Percentiles rank a stretch among this genome's conserved stretches.
These are phyloP conservation scores for Aquilaria sinensis DNA, from an alignment of 345 rosid genomes.

Conservation along the genomic window DNA sequence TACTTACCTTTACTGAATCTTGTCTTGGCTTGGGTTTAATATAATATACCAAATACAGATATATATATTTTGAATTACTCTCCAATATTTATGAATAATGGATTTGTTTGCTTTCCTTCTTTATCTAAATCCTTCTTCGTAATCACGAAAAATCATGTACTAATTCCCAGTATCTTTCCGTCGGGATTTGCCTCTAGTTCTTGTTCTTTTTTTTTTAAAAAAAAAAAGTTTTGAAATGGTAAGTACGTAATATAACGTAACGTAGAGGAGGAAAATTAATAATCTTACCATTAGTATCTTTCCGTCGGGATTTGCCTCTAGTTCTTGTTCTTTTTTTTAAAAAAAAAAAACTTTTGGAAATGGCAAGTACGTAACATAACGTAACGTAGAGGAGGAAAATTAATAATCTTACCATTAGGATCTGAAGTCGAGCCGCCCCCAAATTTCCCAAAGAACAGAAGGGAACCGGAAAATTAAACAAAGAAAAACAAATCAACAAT, in stretches of 20 bases:
- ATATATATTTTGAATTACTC: too few relatives aligned
- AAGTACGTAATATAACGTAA: background rate
- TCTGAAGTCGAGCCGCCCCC: slow-evolving; percentile 38
- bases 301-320: too few relatives aligned
- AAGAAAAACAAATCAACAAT: background rate
- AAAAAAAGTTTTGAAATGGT: background rate
- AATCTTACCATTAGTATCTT: slow-evolving; percentile 88
- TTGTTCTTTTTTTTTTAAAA: too few relatives aligned
- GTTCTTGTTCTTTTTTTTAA: too few relatives aligned
- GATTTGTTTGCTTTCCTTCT: too few relatives aligned
- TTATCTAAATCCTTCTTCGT: too few relatives aligned
- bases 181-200: too few relatives aligned
- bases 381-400: background rate
- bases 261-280: background rate
- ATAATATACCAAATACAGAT: too few relatives aligned
- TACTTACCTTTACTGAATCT: too few relatives aligned
- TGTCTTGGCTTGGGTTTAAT: too few relatives aligned
- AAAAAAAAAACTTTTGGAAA: background rate
- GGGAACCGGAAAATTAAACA: slow-evolving; percentile 11
- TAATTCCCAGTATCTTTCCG: slow-evolving; percentile 46
- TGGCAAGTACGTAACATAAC: background rate
- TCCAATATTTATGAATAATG: too few relatives aligned
- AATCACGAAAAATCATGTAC: too few relatives aligned
- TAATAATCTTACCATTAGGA: slow-evolving; percentile 66
- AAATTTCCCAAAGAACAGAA: slow-evolving; percentile 2